A percentile compares a stretch with the other conserved stretches of the same genome.
phyloP scores from a whole-genome alignment of 805 yeast genomes.

The Jamesozyma piceae region DNA sequence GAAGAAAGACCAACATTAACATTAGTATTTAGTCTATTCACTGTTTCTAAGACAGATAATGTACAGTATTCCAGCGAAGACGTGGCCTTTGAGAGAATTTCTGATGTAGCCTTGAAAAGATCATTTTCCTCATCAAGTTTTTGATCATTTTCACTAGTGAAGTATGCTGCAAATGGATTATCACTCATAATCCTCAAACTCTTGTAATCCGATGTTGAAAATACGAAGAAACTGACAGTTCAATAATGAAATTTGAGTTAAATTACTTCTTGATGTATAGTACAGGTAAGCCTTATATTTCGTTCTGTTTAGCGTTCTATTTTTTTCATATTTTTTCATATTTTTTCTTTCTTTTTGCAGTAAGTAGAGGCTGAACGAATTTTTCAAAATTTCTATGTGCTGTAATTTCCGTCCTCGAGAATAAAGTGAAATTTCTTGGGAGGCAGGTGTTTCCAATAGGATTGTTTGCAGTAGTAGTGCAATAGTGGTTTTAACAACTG shows the following conservation, averaged over 20 bases:
- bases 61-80: slow-evolving; percentile 61
- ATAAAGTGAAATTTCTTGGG: too few species aligned
- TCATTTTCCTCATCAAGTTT: slow-evolving; percentile 2
- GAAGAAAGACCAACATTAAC: slow-evolving; percentile 50
- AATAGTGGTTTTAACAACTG: too few species aligned
- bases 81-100: slow-evolving; percentile 29
- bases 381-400: too few species aligned
- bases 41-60: slow-evolving; percentile 57
- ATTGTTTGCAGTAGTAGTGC: too few species aligned
- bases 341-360: too few species aligned
- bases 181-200: slow-evolving; percentile 22
- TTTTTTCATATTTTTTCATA: neutral
- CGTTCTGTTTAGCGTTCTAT: neutral
- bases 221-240: neutral
- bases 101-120: slow-evolving; percentile 12
- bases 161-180: slow-evolving; percentile 27
- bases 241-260: neutral
- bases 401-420: too few species aligned
- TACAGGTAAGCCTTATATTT: neutral
- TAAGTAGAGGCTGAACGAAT: too few species aligned
- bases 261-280: neutral
- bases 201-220: neutral
- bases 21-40: slow-evolving; percentile 54
- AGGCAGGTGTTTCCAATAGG: too few species aligned
- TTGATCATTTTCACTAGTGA: neutral